Conservation (phyloP, 352 stramenopile genomes). For the Globisporangium nodosum region DNA sequence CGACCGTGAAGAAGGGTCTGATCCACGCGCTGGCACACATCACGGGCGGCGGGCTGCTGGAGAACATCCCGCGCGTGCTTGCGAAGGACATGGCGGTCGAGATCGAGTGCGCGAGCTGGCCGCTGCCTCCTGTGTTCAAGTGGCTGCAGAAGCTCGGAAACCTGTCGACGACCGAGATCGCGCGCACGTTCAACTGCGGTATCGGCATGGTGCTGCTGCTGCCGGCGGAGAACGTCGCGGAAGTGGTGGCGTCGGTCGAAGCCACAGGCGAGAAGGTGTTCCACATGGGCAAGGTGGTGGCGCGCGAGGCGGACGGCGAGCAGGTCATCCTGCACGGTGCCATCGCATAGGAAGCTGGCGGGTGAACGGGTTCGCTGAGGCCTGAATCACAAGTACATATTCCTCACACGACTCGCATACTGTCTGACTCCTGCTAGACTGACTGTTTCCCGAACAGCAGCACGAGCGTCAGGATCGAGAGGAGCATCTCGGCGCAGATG, state of each 20-base stretch:
- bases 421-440: slow-evolving; percentile 1
- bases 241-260: slow-evolving; percentile 81
- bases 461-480: slow-evolving; percentile 39
- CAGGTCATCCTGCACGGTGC: slow-evolving; percentile 82
- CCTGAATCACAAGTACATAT: slow-evolving; percentile 9
- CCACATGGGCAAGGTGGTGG: slow-evolving; percentile 83
- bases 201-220: slow-evolving; percentile 98
- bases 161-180: slow-evolving; percentile 93
- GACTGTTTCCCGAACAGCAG: slow-evolving; percentile 20
- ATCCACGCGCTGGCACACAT: slow-evolving; percentile 97
- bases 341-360: slow-evolving; percentile 37
- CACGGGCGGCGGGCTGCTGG: slow-evolving; percentile 96
- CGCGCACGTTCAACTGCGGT: slow-evolving; percentile 98
- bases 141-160: slow-evolving; percentile 94
- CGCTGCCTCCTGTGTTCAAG: slow-evolving; percentile 95
- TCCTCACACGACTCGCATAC: neutral
- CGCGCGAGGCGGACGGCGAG: slow-evolving; percentile 43
- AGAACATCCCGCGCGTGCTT: slow-evolving; percentile 98
- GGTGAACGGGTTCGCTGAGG: too few species aligned
- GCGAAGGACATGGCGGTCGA: slow-evolving; percentile 89
- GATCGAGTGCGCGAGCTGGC: slow-evolving; percentile 89
- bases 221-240: slow-evolving; percentile 81
- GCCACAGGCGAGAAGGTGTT: slow-evolving; percentile 88
- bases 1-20: slow-evolving; percentile 66
- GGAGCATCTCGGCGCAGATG: slow-evolving; percentile 48